phyloP scores from a whole-genome alignment of 495 filamentous ascomycete species.

The Aspergillus sclerotioniger region DNA sequence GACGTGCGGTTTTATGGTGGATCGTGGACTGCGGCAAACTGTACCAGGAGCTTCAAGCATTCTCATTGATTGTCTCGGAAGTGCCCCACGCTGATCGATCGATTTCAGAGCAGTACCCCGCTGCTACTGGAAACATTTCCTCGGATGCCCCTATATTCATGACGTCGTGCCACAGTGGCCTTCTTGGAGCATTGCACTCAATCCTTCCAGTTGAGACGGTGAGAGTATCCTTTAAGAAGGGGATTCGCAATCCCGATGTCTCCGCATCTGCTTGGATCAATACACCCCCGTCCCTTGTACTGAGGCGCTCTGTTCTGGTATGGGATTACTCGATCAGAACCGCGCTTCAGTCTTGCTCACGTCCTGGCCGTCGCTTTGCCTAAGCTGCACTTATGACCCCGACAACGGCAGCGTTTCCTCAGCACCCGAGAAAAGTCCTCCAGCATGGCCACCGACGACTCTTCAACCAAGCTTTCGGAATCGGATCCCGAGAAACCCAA shows the following conservation, averaged over 20 bases:
- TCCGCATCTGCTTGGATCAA: too few species aligned
- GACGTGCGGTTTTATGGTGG: not conserved
- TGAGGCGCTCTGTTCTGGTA: too few species aligned
- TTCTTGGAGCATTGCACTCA: conserved; percentile 4
- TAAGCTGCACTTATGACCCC: not conserved
- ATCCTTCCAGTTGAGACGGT: not conserved
- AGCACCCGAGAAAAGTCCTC: not conserved
- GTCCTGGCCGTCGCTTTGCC: not conserved
- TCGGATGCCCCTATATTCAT: not conserved
- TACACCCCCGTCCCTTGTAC: too few species aligned
- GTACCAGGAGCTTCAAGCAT: not conserved
- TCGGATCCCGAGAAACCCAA: not conserved
- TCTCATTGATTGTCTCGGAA: not conserved
- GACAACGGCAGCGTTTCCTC: not conserved
- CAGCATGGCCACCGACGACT: conserved; percentile 6
- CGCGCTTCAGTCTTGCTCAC: not conserved
- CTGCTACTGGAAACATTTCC: not conserved
- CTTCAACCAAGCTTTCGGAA: not conserved
- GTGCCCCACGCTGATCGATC: not conserved
- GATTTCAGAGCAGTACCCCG: not conserved
- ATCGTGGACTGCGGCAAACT: not conserved
- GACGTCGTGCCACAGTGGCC: conserved; percentile 12
- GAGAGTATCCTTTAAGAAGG: not conserved
- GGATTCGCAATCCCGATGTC: too few species aligned
- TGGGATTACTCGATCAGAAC: too few species aligned